Conservation (phyloP, 2,329 filamentous ascomycete genomes). For the Aotearoamyces nothofagi region DNA sequence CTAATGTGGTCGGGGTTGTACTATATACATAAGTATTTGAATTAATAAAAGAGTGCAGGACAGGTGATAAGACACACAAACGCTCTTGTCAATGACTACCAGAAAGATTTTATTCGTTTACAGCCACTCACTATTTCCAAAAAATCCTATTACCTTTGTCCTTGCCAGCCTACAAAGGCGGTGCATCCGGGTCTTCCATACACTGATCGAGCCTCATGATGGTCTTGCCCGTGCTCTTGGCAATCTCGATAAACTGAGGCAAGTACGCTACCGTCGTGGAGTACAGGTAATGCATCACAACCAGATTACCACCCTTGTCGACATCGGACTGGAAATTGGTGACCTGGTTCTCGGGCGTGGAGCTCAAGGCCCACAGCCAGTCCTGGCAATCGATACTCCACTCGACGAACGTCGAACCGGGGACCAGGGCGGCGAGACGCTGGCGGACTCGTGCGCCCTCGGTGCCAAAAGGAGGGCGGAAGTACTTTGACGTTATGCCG, state of each 20-base stretch:
- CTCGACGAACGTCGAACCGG: conserved; percentile 42
- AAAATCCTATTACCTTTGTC: too few relatives aligned
- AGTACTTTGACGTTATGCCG: conserved; percentile 34
- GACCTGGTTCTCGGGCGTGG: conserved; percentile 50
- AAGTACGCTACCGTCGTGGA: conserved; percentile 48
- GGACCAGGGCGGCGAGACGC: conserved; percentile 35
- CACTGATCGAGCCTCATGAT: conserved; percentile 55
- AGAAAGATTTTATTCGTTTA: too few relatives aligned
- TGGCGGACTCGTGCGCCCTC: conserved; percentile 52
- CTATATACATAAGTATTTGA: too few relatives aligned
- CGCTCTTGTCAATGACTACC: too few relatives aligned
- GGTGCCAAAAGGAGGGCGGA: conserved; percentile 54
- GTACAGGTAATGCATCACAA: conserved; percentile 57
- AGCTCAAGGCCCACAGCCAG: conserved; percentile 48
- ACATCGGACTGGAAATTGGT: conserved; percentile 50
- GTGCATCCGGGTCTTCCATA: conserved; percentile 44
- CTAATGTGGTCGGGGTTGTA: too few relatives aligned
- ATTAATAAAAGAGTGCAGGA: too few relatives aligned
- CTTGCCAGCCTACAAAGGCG: conserved; percentile 22
- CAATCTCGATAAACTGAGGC: conserved; percentile 46
- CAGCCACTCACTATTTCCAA: too few relatives aligned
- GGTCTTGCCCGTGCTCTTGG: conserved; percentile 46
- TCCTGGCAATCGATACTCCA: conserved; percentile 61
- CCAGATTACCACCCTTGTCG: conserved; percentile 42
- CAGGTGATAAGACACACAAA: too few relatives aligned